Percentiles rank a stretch among this genome's conserved stretches.
Conservation (phyloP, 1,284 basidiomycete species). For the Heterobasidion occidentale region DNA sequence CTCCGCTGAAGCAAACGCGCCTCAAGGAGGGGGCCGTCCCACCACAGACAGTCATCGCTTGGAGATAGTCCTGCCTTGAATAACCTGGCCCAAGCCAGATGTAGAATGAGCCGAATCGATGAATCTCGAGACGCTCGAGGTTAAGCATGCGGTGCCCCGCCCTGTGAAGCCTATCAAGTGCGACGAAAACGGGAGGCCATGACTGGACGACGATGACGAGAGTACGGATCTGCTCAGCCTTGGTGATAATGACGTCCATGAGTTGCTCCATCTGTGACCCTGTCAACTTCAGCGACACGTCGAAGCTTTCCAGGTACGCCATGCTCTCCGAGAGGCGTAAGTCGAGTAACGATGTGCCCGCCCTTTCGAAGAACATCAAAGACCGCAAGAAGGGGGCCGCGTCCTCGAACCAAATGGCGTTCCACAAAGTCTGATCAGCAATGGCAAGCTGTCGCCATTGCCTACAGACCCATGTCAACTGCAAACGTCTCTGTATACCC, state of each 20-base stretch:
- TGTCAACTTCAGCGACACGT: conserved; percentile 27
- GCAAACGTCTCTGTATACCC: conserved; percentile 32
- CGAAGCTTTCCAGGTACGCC: not conserved
- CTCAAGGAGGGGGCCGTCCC: not conserved
- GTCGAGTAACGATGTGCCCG: conserved; percentile 43
- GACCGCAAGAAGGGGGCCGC: conserved; percentile 39
- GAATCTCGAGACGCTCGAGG: conserved; percentile 52
- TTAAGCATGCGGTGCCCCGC: conserved; percentile 32
- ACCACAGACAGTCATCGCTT: not conserved
- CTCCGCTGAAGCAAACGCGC: not conserved
- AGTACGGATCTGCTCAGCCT: conserved; percentile 44
- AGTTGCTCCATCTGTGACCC: conserved; percentile 34
- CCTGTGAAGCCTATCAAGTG: conserved; percentile 37
- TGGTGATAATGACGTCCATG: conserved; percentile 37
- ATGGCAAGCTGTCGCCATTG: conserved; percentile 43
- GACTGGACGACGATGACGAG: conserved; percentile 44
- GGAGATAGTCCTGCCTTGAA: too few species aligned
- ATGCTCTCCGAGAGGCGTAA: conserved; percentile 43
- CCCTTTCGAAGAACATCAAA: conserved; percentile 44
- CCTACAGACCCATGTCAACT: conserved; percentile 49
- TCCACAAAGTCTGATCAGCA: conserved; percentile 49
- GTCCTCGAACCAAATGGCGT: conserved; percentile 49
- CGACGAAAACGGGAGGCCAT: conserved; percentile 40
- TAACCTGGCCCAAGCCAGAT: conserved; percentile 26
- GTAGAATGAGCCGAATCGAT: conserved; percentile 41